Base-by-base conservation (phyloP, 148 eudicot species). In the Oxyria digyna region DNA sequence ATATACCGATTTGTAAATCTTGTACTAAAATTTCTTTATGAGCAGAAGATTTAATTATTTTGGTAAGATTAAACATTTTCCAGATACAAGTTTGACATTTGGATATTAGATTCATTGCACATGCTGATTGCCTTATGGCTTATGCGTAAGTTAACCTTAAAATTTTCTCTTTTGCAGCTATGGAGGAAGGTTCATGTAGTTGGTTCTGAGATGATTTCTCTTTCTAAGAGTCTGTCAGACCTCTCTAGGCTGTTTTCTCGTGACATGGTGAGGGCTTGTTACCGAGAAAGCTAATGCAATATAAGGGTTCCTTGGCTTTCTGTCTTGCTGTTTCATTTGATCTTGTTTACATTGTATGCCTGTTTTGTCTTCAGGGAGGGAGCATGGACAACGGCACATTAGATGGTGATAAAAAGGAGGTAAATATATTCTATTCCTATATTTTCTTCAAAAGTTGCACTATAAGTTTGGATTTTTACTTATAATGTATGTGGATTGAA, bases 101-200 rank as follows among this genome's bases (percentile, higher is more conserved):
- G 43, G 45, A 66, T 17, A 8, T 40, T 38, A 24, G 29, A 55
- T 49, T 54, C 17, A 72, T 59, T 31, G 65, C 65, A 29, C 65
- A 27, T 59, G 65, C 50, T 42, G 73, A 37, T 68, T 20, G 21
- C 48, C 18, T 40, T 49, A 40, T 20, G 21, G 37, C 18, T 40
- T 49, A 40, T 65, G 27, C 38, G 40, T 38, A 67, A 42, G 8
- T 8, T 27, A 40, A 64, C 32, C n/a, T 17, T 46, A n/a, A n/a
- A n/a, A n/a, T n/a, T 23, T 8, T 75, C 9, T n/a, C 38, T 35
- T 35, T 35, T 57, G 68, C 82, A 92, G 98, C 38, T 85, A 54
- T 92, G 98, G 96, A 76, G 70, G 23, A 87, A 80, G 76, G 86
- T 92, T 74, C 84, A 81, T 66, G 78, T 74, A 41, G 74, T 89